Base-by-base conservation (phyloP, 2,329 filamentous ascomycete genomes). In the Pseudocercospora macadamiae region DNA sequence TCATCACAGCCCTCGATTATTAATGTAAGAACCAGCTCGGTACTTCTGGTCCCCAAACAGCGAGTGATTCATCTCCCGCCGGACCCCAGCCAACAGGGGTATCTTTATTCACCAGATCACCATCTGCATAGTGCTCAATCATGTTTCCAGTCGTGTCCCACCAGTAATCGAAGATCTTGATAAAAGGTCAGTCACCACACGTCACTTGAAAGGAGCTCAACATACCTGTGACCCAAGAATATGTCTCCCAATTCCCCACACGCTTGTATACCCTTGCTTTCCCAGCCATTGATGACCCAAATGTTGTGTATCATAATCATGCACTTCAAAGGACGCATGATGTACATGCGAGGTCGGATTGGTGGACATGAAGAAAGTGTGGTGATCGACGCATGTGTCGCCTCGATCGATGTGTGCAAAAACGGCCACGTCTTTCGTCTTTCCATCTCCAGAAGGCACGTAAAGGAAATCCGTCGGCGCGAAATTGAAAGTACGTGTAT, bases 231-330 rank as follows among this genome's bases (percentile, higher is more conserved):
- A 85, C 2, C 87, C 87, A 64, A 89, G 78, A n/a, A 89, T 80
- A 75, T 90, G 88, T 51, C 88, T 73, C 0, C 88, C 88, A 0
- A 90, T 83, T 1, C 88, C 88, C 88, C 88, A 90, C 62, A 86
- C 86, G 64, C 80, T 82, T 67, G 80, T 79, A 68, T 87, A 87
- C 1, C 83, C 84, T 70, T 85, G 83, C 59, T 83, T 75, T 1
- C 77, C 77, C 55, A 90, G 75, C 83, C 85, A 89, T 65, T 88
- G 82, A 71, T 90, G 88, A 0, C 88, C 88, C 2, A 90, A 76
- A 28, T 84, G 78, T 74, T 90, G 87, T 2, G 84, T 83, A 69
- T 90, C 87, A 66, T 88, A 87, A 70, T 90, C 86, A 66, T 88
- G 82, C 3, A 88, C 86, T 72, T 90, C 88, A 63, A 86, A 90